phyloP scores from a whole-genome alignment of 2,329 filamentous ascomycete species.

The Leptographium procerum region DNA sequence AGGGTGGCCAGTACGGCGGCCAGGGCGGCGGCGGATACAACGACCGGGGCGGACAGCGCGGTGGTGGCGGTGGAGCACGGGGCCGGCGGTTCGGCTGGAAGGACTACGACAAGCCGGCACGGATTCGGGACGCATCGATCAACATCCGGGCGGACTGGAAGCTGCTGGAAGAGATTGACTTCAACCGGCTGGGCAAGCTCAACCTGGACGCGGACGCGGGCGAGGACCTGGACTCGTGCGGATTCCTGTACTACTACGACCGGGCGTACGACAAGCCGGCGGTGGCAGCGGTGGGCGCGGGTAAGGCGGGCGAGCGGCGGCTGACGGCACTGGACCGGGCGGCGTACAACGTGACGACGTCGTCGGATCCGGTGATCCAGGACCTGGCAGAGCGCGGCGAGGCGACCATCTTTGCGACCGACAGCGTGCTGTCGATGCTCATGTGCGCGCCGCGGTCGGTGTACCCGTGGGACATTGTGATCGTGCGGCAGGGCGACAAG shows the following conservation, averaged over 20 bases:
- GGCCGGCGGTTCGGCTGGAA: constrained; percentile 95
- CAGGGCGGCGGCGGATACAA: constrained; percentile 36
- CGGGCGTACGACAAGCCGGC: constrained; percentile 87
- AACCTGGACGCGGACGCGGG: constrained; percentile 92
- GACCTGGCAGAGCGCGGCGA: constrained; percentile 93
- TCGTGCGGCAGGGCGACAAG: constrained; percentile 86
- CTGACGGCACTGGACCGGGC: constrained; percentile 84
- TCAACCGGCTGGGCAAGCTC: constrained; percentile 86
- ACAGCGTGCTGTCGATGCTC: constrained; percentile 96
- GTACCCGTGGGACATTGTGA: constrained; percentile 97
- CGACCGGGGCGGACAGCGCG: constrained; percentile 53
- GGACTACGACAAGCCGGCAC: constrained; percentile 95
- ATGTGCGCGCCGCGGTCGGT: constrained; percentile 97
- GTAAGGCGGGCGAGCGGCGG: constrained; percentile 74
- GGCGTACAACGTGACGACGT: constrained; percentile 96
- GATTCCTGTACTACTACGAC: constrained; percentile 98
- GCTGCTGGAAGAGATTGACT: constrained; percentile 96
- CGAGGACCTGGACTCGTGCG: constrained; percentile 89
- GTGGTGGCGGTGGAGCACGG: constrained; percentile 56
- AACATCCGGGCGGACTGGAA: constrained; percentile 94
- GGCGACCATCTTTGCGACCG: constrained; percentile 92
- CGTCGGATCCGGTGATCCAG: constrained; percentile 91
- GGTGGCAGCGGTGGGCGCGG: constrained; percentile 28
- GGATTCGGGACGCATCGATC: constrained; percentile 91
- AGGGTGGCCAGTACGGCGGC: constrained; percentile 49